Conservation (phyloP, 2,329 filamentous ascomycete species). For the Penicillium sp. region DNA sequence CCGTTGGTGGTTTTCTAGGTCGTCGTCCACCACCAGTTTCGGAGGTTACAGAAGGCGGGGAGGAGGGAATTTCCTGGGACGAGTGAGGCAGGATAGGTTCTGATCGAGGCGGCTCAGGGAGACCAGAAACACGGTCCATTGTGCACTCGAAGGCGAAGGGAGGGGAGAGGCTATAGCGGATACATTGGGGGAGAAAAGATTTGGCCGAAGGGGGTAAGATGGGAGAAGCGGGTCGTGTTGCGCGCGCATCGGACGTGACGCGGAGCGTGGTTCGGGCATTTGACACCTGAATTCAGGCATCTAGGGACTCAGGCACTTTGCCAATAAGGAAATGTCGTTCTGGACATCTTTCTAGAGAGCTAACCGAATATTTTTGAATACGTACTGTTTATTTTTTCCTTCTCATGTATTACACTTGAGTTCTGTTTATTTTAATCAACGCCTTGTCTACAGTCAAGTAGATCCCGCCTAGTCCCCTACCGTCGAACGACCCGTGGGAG, state of each 20-base stretch:
- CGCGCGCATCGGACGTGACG: slow-evolving; percentile 27
- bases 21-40: slow-evolving; percentile 38
- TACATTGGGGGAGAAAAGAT: slow-evolving; percentile 17
- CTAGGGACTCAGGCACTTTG: neutral
- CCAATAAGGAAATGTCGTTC: neutral
- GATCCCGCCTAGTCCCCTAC: neutral
- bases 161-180: slow-evolving; percentile 18
- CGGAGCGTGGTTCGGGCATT: slow-evolving; percentile 20
- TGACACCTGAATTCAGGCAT: slow-evolving; percentile 12
- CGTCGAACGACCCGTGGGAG: neutral
- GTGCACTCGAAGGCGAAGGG: slow-evolving; percentile 22
- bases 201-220: slow-evolving; percentile 24
- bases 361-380: neutral
- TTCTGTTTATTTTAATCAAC: neutral
- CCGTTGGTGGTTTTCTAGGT: slow-evolving; percentile 46
- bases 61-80: slow-evolving; percentile 40
- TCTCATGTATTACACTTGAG: neutral
- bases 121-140: slow-evolving; percentile 34
- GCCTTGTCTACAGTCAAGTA: neutral
- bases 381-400: neutral
- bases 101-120: slow-evolving; percentile 35
- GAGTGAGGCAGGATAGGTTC: slow-evolving; percentile 34
- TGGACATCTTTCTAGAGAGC: neutral
- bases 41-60: slow-evolving; percentile 42
- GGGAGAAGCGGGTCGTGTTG: slow-evolving; percentile 24